Evolutionary conservation across 176 grass and related monocot species (phyloP).

Genomic region (Microstegium vimineum): DNA sequence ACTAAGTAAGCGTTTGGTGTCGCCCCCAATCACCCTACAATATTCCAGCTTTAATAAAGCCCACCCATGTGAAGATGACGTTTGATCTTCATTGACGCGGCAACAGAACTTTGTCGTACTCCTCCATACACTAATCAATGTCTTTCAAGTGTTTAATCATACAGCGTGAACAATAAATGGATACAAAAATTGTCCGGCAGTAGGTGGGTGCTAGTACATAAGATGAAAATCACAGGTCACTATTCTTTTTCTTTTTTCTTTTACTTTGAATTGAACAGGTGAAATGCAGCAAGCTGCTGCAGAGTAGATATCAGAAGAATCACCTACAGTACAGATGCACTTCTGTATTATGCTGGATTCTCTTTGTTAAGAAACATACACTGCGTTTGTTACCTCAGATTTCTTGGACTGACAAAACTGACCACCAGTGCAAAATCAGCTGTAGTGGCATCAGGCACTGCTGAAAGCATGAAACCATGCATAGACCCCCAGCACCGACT

Average conservation of each 20-base stretch:
- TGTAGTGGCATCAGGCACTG: neutral
- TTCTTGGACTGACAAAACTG: neutral
- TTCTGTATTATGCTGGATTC: neutral
- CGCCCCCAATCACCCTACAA: neutral
- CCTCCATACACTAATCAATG: neutral
- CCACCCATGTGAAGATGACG: constrained; percentile 5
- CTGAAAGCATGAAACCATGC: neutral
- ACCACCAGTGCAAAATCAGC: neutral
- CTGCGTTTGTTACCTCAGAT: neutral
- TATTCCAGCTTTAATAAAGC: constrained; percentile 15
- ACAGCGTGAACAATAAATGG: neutral
- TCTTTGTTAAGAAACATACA: neutral
- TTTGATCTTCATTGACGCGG: constrained; percentile 3
- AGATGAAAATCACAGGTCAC: neutral
- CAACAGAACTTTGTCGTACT: neutral
- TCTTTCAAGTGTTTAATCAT: constrained; percentile 13
- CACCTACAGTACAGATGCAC: neutral
- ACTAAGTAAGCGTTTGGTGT: neutral
- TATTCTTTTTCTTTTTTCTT: neutral
- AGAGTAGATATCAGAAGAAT: neutral
- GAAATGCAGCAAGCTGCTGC: neutral
- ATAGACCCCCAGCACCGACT: neutral
- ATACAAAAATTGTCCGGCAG: neutral
- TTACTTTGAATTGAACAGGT: neutral
- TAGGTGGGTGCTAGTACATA: constrained; percentile 10